Evolutionary conservation across 23 red algal genomes (phyloP).

Genomic region (Gracilaria gracilis): DNA sequence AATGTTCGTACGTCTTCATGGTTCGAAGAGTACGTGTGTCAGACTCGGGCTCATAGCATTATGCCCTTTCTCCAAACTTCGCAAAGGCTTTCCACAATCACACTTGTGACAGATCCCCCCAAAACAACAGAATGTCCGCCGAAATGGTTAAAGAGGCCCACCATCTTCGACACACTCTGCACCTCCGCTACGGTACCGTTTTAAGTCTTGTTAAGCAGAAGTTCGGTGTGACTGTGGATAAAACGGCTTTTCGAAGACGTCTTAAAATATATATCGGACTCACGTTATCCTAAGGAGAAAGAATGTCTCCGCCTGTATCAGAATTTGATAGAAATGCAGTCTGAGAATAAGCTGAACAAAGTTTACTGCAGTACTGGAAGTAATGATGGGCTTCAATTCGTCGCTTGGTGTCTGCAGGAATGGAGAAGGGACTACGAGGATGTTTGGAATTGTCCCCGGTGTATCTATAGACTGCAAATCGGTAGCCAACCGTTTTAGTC

Average conservation of each 20-base stretch:
- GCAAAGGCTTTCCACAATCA: no score
- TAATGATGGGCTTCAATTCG: background rate
- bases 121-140: background rate
- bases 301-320: background rate
- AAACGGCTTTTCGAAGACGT: background rate
- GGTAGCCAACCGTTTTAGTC: background rate
- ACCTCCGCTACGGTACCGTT: background rate
- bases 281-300: background rate
- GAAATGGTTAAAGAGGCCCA: background rate
- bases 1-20: background rate
- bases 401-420: background rate
- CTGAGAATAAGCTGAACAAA: background rate
- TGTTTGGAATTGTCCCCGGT: background rate
- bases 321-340: background rate
- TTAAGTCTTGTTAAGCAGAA: background rate
- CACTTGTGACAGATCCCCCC: no score
- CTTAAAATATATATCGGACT: background rate
- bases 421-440: conserved; percentile 17
- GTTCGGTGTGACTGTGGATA: background rate
- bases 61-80: no score
- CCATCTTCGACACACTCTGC: background rate
- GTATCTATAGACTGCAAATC: background rate
- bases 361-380: background rate
- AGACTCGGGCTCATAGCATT: no score
- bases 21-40: background rate